Evolutionary conservation across 2,329 filamentous ascomycete species (phyloP), one percentile per base, ranked within the genome.

Genomic region (Nemania abortiva): DNA sequence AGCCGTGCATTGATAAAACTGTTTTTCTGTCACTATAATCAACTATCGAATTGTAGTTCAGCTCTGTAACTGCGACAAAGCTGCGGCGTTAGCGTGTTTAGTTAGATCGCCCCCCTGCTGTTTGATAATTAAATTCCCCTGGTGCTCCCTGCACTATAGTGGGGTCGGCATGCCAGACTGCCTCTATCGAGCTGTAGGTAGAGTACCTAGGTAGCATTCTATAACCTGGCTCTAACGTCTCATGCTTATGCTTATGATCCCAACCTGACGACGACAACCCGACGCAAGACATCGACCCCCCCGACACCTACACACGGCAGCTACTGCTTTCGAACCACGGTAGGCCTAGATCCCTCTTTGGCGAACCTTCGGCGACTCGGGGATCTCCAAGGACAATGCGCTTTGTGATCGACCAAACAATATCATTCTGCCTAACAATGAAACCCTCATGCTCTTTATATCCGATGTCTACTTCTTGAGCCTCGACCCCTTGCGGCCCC

Each of bases 381-480:
- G 60, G 42, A 31, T 37, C 54, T 47, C 49, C 56, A 39, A 53
- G n/a, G 65, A 75, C 70, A 73, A 76, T 73, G 70, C 66, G 56
- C 73, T 70, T 74, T 74, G 53, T 73, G 53, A 55, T 65, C 62
- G 31, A 50, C 64, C 72, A 45, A 75, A 74, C 72, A 74, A 74
- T 73, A 29, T 20, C 57, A 63, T 74, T 74, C 68, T 73, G 63
- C 63, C 70, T 27, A 52, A 74, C 67, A 74, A 74, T 74, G 64
- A 72, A 65, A 58, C 65, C 56, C 45, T 54, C 49, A 52, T 57
- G 62, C 66, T 64, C 68, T 70, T 73, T 73, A 62, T 77, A 68
- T 63, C 65, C 55, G 63, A 70, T 65, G 55, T 59, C 53, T 71
- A 71, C 69, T 71, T 72, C 65, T 72, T 69, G 34, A 56, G 52